Evolutionary conservation across 2,329 filamentous ascomycete genomes (phyloP), one percentile per base, ranked within the genome.

Genomic region (Canariomyces notabilis): DNA sequence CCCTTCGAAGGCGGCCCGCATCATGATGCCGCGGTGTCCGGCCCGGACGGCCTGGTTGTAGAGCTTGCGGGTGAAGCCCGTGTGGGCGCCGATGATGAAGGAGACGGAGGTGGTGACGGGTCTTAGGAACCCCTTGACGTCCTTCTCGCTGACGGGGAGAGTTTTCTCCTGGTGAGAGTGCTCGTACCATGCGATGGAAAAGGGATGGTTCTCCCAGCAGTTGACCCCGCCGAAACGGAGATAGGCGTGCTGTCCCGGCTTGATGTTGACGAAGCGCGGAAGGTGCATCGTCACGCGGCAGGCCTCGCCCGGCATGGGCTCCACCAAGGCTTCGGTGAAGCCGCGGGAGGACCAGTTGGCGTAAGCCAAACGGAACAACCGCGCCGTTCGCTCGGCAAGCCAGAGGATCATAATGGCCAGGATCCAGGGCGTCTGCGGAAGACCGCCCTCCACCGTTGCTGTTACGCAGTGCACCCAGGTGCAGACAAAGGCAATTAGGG

Each of bases 11-110:
- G 87, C 81, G 26, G 88, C 89, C 48, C 75, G 77, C 45, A 90
- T 72, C 9, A 74, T 74, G 50, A 90, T 70, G 12, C 74, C 73
- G 23, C 70, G 72, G 19, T 67, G 65, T n/a, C 73, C 70, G 16
- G 73, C 67, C 22, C 69, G 66, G 47, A 74, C 71, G 6, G 87
- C 89, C 49, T 75, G 80, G 57, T 86, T 73, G 71, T 81, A 94
- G 2, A 97, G 79, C 57, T 82, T 82, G 59, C 88, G 81, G 6
- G 93, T 97, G 69, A 95, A 85, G 22, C 91, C 91, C 0, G 85
- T 90, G 50, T 93, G 86, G 21, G 89, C 87, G 51, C 88, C 87
- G 56, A 96, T 84, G 58, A 97, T 75, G 58, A 96, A 87, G 0
- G 86, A 89, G 49, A 95, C 79, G 16, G 71, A 69, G 0, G 77